Evolutionary conservation across 306 rosid genomes (phyloP).

Genomic region (Pachyrhizus erosus): DNA sequence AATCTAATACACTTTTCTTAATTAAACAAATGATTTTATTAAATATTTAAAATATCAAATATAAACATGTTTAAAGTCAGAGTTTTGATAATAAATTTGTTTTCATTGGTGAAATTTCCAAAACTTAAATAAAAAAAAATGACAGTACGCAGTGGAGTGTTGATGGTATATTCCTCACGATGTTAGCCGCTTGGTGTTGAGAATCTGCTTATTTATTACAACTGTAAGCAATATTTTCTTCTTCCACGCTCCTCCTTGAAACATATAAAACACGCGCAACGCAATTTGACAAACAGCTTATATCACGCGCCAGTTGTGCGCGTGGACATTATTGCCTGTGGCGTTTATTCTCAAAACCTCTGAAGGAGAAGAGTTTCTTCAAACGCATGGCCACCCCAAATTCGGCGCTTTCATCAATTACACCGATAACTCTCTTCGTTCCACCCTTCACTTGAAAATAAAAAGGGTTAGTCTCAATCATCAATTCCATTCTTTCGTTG

Average conservation of each 20-base stretch:
- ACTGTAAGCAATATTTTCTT: not conserved
- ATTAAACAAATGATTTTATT: too few species aligned
- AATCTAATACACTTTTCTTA: too few species aligned
- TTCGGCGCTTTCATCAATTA: not conserved
- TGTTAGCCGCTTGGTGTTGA: not conserved
- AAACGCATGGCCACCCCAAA: conserved; percentile 23
- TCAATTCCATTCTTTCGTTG: conserved; percentile 8
- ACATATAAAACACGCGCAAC: not conserved
- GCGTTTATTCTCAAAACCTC: not conserved
- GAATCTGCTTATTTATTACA: not conserved
- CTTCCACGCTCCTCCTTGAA: not conserved
- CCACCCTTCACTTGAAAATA: not conserved
- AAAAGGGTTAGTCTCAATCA: not conserved
- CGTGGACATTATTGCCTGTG: not conserved
- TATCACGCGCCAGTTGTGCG: not conserved
- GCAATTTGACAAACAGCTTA: not conserved
- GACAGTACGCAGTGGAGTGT: not conserved
- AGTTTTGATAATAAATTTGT: too few species aligned
- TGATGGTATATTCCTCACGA: not conserved
- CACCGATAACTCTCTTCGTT: not conserved
- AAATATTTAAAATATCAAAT: too few species aligned
- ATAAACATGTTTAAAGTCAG: too few species aligned
- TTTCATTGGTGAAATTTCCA: not conserved
- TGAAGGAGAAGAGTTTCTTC: not conserved
- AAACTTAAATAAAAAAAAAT: not conserved